Evolutionary conservation across 352 stramenopile species (phyloP), one percentile per base, ranked within the genome.

Genomic region (Pythium phragmitis): DNA sequence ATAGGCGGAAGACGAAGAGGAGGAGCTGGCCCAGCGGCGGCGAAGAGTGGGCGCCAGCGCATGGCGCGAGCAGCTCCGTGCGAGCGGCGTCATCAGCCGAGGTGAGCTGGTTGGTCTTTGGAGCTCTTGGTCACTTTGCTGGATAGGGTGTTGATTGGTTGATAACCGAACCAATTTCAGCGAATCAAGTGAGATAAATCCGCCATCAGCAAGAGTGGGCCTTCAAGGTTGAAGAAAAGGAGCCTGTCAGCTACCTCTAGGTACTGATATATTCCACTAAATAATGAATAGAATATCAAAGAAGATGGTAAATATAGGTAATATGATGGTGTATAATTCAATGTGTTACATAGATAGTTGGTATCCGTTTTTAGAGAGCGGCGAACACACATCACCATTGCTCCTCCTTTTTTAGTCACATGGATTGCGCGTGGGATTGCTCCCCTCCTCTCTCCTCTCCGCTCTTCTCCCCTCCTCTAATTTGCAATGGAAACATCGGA

Each of bases 341-440:
- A 21, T 21, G 21, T 21, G 21, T 1, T 21, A 1, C 26, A 30
- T 30, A 30, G 26, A 30, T 5, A 30, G 26, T 5, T 19, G 2
- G 4, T 46, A 46, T 46, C 39, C 4, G 39, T 21, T 46, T 14
- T 19, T 2, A 46, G 39, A 14, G 14, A 46, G 13, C 9, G 2
- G 2, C 14, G 3, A 17, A 4, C 11, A 12, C 6, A 17, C 37
- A 12, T 42, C 37, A 12, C 37, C 14, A 12, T 16, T 13, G 11
- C 14, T 42, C 51, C 30, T 58, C 51, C 14, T 36, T 2, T 50
- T 28, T 11, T 50, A 30, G 26, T 30, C 26, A 5, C 26, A 7
- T 3, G 11, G 57, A 60, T 66, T 66, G 52, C 60, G 37, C 60
- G 36, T 7, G 33, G 16, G 60, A 66, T 66, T 66, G 50, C 60